Percentiles rank a stretch among this genome's conserved stretches.
These are phyloP conservation scores for Rhodotorula sp. DNA, from an alignment of 1,284 basidiomycete genomes.

Conservation along the genomic window DNA sequence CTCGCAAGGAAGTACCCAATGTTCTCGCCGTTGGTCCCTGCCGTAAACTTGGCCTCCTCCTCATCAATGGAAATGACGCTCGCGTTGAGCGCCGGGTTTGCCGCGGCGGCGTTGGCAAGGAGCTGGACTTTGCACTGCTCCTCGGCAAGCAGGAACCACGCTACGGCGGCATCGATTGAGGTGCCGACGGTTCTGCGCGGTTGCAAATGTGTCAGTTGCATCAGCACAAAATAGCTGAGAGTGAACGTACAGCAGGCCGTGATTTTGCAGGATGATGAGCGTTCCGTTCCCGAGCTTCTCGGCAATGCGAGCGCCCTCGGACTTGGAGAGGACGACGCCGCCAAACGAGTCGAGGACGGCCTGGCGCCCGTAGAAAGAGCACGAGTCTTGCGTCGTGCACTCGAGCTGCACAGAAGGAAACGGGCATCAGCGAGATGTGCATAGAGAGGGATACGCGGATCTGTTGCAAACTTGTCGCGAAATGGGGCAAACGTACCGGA, in stretches of 20 bases:
- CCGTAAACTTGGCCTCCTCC: conserved; percentile 33
- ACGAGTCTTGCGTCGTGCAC: conserved; percentile 50
- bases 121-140: conserved; percentile 60
- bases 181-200: conserved; percentile 56
- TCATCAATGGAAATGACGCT: conserved; percentile 25
- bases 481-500: conserved; percentile 49
- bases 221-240: background rate
- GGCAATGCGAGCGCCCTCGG: conserved; percentile 63
- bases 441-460: background rate
- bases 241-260: conserved; percentile 52
- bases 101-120: conserved; percentile 56
- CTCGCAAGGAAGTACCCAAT: conserved; percentile 21
- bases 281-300: conserved; percentile 53
- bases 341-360: conserved; percentile 54
- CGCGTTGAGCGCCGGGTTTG: background rate
- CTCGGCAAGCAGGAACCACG: conserved; percentile 54
- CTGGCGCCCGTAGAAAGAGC: conserved; percentile 45
- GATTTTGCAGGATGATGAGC: conserved; percentile 58
- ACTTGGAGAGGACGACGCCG: conserved; percentile 62
- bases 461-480: background rate
- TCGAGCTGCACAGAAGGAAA: conserved; percentile 11
- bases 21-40: conserved; percentile 15
- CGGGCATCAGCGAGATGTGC: background rate
- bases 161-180: conserved; percentile 55
- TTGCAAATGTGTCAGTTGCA: background rate